Evolutionary conservation across 192 early-diverging fungal genomes (phyloP), one percentile per base, ranked within the genome.

Genomic region (Backusella liffmaniae): DNA sequence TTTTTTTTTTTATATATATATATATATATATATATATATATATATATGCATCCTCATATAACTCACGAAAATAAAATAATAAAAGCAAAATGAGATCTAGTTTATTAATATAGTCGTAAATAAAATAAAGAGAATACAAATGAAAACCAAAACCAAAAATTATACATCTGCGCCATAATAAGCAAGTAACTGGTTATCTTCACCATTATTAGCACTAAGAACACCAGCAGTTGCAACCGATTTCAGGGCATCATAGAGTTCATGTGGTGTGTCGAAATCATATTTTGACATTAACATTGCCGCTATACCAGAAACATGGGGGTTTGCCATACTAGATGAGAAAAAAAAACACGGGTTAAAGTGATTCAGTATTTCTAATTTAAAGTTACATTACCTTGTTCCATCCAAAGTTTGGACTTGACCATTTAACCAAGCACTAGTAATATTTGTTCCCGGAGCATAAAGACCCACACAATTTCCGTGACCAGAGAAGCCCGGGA

Each of bases 391-490:
- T 59, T 79, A 84, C 83, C 83, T 86, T 21, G 85, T 86, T 21
- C 85, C 85, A 71, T 86, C 83, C 16, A 83, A 44, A n/a, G 67
- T 72, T 51, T 83, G 76, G 0, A 76, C 65, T 10, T 74, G 66
- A 0, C 34, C 16, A 10, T 65, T 66, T 26, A 78, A 70, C 83
- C 82, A 86, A 34, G 82, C 56, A 53, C 83, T 85, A 0, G 75
- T 77, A 65, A 93, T 88, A 44, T 82, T 77, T 3, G 79, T 77
- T 56, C 91, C 91, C 1, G 91, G 91, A 56, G 83, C 91, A 70
- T 88, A 89, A 44, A 92, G 83, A 30, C 82, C 76, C 36, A 92
- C 87, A 74, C 91, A 92, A 59, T 59, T 49, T 29, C 91, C 91
- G 36, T 59, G 77, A 32, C 87, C 80, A 68, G 79, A 81, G 78